Evolutionary conservation across 1,139 yeast genomes (phyloP).

Genomic region (Waltiozyma sp.): DNA sequence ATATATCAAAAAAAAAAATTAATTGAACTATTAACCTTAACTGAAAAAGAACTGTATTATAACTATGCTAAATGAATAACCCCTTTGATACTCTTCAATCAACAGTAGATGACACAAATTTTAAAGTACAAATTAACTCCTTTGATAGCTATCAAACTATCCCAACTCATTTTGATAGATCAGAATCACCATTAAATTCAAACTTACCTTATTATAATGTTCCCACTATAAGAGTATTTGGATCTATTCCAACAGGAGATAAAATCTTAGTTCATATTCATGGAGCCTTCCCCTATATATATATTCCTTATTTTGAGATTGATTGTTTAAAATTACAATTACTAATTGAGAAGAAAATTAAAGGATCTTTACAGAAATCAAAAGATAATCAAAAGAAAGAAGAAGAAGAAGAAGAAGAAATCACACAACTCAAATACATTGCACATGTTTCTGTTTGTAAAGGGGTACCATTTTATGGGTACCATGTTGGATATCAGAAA

Average conservation of each 20-base stretch:
- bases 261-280: slow-evolving; percentile 63
- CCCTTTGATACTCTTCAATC: neutral
- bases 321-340: slow-evolving; percentile 13
- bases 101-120: slow-evolving; percentile 1
- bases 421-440: slow-evolving; percentile 33
- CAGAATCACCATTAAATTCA: slow-evolving; percentile 14
- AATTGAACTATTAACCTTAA: too few species aligned
- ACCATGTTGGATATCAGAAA: slow-evolving; percentile 47
- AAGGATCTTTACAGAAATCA: slow-evolving; percentile 9
- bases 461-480: slow-evolving; percentile 81
- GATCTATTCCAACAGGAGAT: slow-evolving; percentile 46
- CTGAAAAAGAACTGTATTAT: too few species aligned
- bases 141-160: slow-evolving; percentile 53
- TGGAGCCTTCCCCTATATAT: slow-evolving; percentile 75
- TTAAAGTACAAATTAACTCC: slow-evolving; percentile 37
- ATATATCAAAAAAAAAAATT: too few species aligned
- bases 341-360: slow-evolving; percentile 10
- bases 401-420: neutral
- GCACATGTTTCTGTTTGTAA: slow-evolving; percentile 62
- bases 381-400: slow-evolving; percentile 1
- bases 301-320: slow-evolving; percentile 41
- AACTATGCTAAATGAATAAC: too few species aligned
- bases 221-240: slow-evolving; percentile 72
- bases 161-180: slow-evolving; percentile 34
- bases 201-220: slow-evolving; percentile 31